Evolutionary conservation across 2,329 filamentous ascomycete species (phyloP).

Genomic region (Juglanconis oblonga): DNA sequence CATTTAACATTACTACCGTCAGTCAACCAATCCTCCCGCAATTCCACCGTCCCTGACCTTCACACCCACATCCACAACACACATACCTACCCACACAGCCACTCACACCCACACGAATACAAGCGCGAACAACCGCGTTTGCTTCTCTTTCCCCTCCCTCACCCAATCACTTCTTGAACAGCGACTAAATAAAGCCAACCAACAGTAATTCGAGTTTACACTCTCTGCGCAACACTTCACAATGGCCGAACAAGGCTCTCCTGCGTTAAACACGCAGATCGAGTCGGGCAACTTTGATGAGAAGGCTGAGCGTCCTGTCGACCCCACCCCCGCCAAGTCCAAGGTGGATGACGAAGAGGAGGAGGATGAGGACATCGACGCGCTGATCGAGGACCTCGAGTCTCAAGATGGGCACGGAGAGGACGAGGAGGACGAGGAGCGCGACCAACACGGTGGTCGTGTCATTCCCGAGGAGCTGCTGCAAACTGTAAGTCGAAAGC

Average conservation of each 20-base stretch:
- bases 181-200: conserved; percentile 22
- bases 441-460: conserved; percentile 49
- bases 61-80: not conserved
- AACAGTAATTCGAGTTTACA: conserved; percentile 15
- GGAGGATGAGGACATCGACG: conserved; percentile 80
- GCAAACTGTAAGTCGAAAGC: conserved; percentile 51
- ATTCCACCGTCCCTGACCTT: not conserved
- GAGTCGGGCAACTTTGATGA: conserved; percentile 65
- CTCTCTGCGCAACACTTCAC: conserved; percentile 25
- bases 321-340: conserved; percentile 29
- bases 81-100: not conserved
- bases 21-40: not conserved
- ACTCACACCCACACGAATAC: not conserved
- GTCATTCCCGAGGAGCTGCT: conserved; percentile 71
- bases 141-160: not conserved
- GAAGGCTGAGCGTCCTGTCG: conserved; percentile 45
- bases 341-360: conserved; percentile 61
- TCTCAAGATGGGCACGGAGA: conserved; percentile 69
- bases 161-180: conserved; percentile 8
- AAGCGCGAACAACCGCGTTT: not conserved
- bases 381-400: conserved; percentile 83
- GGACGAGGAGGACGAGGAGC: conserved; percentile 55
- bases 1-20: conserved; percentile 12
- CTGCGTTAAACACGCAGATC: conserved; percentile 62
- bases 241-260: conserved; percentile 57